A percentile compares a stretch with the other conserved stretches of the same genome.
Evolutionary conservation across 2,329 filamentous ascomycete genomes (phyloP).

Genomic region (Talaromyces sp.): DNA sequence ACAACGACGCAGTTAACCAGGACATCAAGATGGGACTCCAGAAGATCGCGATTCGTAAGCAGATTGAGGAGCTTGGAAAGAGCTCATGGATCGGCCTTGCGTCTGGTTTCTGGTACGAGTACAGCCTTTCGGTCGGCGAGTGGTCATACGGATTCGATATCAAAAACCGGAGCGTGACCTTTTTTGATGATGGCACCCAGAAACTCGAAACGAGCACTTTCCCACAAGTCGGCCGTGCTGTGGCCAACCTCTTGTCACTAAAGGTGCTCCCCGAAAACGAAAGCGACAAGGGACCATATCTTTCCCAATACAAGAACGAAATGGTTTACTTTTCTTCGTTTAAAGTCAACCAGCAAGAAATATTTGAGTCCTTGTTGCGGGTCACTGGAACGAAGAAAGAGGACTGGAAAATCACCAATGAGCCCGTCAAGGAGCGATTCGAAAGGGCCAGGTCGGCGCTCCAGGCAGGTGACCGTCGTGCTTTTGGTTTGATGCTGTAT

Average conservation of each 20-base stretch:
- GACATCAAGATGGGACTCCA: conserved; percentile 31
- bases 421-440: conserved; percentile 46
- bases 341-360: conserved; percentile 56
- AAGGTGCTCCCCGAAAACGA: conserved; percentile 35
- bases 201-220: conserved; percentile 56
- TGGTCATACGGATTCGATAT: conserved; percentile 48
- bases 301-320: conserved; percentile 47
- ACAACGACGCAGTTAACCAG: conserved; percentile 27
- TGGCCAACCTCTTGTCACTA: conserved; percentile 50
- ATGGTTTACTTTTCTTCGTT: conserved; percentile 53
- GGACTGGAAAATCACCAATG: conserved; percentile 56
- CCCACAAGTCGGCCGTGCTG: conserved; percentile 49
- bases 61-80: conserved; percentile 37
- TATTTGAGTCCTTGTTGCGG: conserved; percentile 55
- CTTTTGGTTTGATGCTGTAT: conserved; percentile 51
- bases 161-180: conserved; percentile 33
- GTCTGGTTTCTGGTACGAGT: conserved; percentile 53
- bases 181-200: conserved; percentile 53
- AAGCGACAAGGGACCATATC: conserved; percentile 29
- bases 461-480: conserved; percentile 38
- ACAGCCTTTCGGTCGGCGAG: conserved; percentile 36
- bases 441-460: conserved; percentile 39
- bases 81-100: conserved; percentile 39
- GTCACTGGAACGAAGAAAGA: conserved; percentile 52
- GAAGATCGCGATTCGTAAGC: conserved; percentile 15